phyloP scores from a whole-genome alignment of 768 basidiomycete species.

The Kwoniella europaea region DNA sequence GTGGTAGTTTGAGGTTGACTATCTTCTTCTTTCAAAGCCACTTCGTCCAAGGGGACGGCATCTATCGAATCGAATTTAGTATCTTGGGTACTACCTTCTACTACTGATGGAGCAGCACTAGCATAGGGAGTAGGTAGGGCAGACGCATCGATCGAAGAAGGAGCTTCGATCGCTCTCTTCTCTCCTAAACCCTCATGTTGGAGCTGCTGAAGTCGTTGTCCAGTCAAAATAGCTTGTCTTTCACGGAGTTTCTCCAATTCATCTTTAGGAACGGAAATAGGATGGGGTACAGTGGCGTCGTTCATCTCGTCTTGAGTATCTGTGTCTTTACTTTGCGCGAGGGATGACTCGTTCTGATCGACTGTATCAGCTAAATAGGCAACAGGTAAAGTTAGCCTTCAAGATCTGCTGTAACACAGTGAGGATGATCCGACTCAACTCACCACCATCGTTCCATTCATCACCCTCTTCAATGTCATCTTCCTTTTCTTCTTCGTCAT shows the following conservation, averaged over 20 bases:
- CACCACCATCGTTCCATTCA: conserved; percentile 25
- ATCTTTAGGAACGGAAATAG: neutral
- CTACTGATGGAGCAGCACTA: conserved; percentile 1
- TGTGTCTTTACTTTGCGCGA: conserved; percentile 11
- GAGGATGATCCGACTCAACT: neutral
- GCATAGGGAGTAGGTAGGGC: conserved; percentile 12
- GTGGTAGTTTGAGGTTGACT: neutral
- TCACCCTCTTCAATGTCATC: conserved; percentile 18
- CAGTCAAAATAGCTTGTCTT: neutral
- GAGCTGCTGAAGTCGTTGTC: neutral
- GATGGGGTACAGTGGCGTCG: conserved; percentile 7
- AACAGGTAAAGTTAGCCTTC: neutral
- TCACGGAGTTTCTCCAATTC: neutral
- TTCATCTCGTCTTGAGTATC: conserved; percentile 16
- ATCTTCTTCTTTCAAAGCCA: neutral
- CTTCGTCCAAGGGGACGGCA: conserved; percentile 4
- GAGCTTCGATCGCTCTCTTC: neutral
- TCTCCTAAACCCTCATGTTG: conserved; percentile 11
- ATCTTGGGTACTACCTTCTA: neutral
- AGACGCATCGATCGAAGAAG: neutral
- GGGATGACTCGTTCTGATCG: conserved; percentile 1
- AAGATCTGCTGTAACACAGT: neutral
- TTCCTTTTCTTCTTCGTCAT: conserved; percentile 20
- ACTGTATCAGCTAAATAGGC: conserved; percentile 10
- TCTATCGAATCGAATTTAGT: neutral